Conservation (phyloP, 1,139 yeast genomes). For the Candida sanyaensis region DNA sequence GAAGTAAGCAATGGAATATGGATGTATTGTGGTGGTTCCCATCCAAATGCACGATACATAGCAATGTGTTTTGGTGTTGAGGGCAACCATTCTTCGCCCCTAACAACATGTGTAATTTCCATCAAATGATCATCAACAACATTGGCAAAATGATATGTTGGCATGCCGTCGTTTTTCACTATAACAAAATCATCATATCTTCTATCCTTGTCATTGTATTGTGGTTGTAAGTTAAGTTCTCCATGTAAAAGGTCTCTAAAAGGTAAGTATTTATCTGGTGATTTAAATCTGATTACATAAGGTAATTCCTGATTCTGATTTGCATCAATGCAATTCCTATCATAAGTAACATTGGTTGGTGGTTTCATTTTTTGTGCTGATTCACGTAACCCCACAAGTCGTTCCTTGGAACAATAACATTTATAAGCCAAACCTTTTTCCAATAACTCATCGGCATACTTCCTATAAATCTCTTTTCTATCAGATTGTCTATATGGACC, state of each 20-base stretch:
- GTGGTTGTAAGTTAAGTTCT: slow-evolving; percentile 72
- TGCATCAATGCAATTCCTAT: slow-evolving; percentile 66
- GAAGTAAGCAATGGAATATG: slow-evolving; percentile 90
- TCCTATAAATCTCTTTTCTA: slow-evolving; percentile 60
- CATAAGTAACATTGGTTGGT: slow-evolving; percentile 91
- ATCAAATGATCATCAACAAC: slow-evolving; percentile 93
- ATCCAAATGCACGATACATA: slow-evolving; percentile 80
- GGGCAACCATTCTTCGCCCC: slow-evolving; percentile 98
- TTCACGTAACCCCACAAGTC: slow-evolving; percentile 65
- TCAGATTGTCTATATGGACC: slow-evolving; percentile 89
- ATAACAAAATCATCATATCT: slow-evolving; percentile 89
- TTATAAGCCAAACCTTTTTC: slow-evolving; percentile 75
- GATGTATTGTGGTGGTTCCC: slow-evolving; percentile 79
- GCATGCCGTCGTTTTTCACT: slow-evolving; percentile 87
- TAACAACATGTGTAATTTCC: slow-evolving; percentile 88
- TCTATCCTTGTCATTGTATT: slow-evolving; percentile 64
- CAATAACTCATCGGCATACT: slow-evolving; percentile 58
- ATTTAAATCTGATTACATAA: slow-evolving; percentile 59
- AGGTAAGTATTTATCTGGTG: slow-evolving; percentile 70
- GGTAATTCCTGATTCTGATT: slow-evolving; percentile 24
- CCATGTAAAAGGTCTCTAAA: slow-evolving; percentile 82
- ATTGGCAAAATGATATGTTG: slow-evolving; percentile 96
- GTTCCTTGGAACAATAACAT: slow-evolving; percentile 83
- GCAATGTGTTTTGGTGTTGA: slow-evolving; percentile 96
- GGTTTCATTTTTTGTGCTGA: slow-evolving; percentile 77